phyloP scores from a whole-genome alignment of 2,329 filamentous ascomycete species.

The Zymoseptoria passerinii region DNA sequence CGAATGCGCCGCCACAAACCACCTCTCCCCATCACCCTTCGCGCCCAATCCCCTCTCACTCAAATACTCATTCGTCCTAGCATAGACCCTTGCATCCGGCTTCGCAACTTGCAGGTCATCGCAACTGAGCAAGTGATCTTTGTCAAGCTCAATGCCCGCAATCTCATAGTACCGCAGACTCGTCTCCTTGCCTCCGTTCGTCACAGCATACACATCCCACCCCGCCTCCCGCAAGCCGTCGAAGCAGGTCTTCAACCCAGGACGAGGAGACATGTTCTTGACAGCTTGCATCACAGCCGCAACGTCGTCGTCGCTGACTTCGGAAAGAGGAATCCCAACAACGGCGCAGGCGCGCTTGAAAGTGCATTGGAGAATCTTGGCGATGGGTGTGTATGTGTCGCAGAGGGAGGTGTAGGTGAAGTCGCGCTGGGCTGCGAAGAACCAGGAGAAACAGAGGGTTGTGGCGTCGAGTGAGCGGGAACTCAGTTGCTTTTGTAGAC shows the following conservation, averaged over 20 bases:
- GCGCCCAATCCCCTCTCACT: constrained; percentile 15
- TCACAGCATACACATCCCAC: constrained; percentile 26
- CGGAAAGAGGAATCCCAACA: constrained; percentile 16
- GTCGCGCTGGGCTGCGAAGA: constrained; percentile 26
- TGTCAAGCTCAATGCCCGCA: constrained; percentile 21
- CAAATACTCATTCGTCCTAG: constrained; percentile 18
- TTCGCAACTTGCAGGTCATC: constrained; percentile 25
- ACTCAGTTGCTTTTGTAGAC: constrained; percentile 16
- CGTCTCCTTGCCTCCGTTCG: constrained; percentile 24
- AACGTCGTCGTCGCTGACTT: constrained; percentile 21
- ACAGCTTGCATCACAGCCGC: constrained; percentile 22
- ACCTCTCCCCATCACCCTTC: constrained; percentile 20
- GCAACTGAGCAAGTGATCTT: constrained; percentile 23
- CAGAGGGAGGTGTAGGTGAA: constrained; percentile 25
- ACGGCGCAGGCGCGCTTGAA: constrained; percentile 22
- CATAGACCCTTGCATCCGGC: constrained; percentile 23
- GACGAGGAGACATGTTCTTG: constrained; percentile 13
- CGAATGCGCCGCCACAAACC: constrained; percentile 27
- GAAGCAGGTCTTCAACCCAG: constrained; percentile 23
- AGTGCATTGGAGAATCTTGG: constrained; percentile 20
- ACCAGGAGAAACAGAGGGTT: constrained; percentile 26
- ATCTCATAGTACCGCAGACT: constrained; percentile 24
- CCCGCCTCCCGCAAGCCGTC: constrained; percentile 21
- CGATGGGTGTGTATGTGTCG: constrained; percentile 24
- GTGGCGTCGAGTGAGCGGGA: constrained; percentile 15